Evolutionary conservation across 345 rosid genomes (phyloP), one percentile per base, ranked within the genome.

Genomic region (Dovyalis caffra): DNA sequence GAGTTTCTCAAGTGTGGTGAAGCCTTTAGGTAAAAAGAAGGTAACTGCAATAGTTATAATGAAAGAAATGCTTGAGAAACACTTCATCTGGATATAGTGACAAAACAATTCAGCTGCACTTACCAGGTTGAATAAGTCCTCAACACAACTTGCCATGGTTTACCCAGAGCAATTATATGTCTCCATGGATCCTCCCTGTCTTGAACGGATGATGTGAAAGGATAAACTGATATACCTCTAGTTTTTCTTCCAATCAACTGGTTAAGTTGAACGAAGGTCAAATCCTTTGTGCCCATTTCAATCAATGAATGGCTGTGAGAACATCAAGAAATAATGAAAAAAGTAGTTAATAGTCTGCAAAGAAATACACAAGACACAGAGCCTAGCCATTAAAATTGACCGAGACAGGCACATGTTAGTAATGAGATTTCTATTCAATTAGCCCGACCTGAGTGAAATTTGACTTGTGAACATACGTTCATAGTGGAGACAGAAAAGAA

Each of bases 241-340:
- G 99, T 95, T 88, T 93, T 95, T 86, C 97, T 87, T 85, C 99
- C 99, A 87, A 95, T 91, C 78, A 95, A 84, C 81, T 95, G 99
- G 86, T 95, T 93, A 70, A 95, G 92, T 83, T 95, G 98, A 65
- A 95, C 99, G 85, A 95, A 95, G 69, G 82, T 83, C 85, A 91
- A 82, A 85, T 95, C 91, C 80, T 89, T 88, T 69, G 98, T 90
- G 75, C 99, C 99, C 99, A 95, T 95, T 90, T 95, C 98, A 80
- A 91, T 78, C 87, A 95, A 86, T 33, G 98, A 91, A 67, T 93
- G 98, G 83, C 99, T 93, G 97, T 71, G 76, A 77, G 76, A 43
- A 70, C 7, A 76, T 37, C 4, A 32, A 60, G 31, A 26, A 49
- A 62, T 45, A 35, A 35, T n/a, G 66, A 49, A 74, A n/a, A 15